phyloP scores from a whole-genome alignment of 768 basidiomycete genomes.

The Tricholoma bakamatsutake region DNA sequence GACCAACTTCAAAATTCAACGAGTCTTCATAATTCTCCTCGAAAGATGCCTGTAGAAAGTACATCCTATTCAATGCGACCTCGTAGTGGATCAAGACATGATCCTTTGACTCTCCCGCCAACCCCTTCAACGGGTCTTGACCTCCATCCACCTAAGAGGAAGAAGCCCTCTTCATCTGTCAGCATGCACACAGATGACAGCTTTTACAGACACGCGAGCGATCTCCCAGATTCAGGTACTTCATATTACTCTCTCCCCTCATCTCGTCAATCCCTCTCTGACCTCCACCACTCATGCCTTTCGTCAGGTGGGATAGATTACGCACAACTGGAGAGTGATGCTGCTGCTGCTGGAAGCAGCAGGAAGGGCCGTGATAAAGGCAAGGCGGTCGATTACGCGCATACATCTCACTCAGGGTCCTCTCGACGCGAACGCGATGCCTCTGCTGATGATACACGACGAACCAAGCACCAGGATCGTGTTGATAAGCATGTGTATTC shows the following conservation, averaged over 20 bases:
- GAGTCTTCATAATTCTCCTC: background rate
- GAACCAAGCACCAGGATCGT: conserved; percentile 10
- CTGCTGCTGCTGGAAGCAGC: background rate
- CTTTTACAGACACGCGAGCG: too few relatives aligned
- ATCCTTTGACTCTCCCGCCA: background rate
- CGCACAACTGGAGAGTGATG: background rate
- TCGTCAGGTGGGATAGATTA: background rate
- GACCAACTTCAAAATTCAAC: background rate
- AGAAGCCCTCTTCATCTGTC: conserved; percentile 12
- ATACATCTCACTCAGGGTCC: background rate
- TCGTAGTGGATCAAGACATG: background rate
- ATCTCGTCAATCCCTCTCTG: background rate
- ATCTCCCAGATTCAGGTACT: background rate
- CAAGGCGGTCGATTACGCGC: conserved; percentile 12
- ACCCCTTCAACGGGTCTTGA: background rate
- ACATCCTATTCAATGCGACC: background rate
- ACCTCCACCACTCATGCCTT: background rate
- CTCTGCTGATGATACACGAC: conserved; percentile 5
- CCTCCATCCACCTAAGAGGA: conserved; percentile 17
- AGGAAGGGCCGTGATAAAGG: conserved; percentile 17
- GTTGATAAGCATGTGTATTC: conserved; percentile 15
- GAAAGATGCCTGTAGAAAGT: background rate
- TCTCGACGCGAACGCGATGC: conserved; percentile 9
- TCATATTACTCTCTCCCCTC: background rate
- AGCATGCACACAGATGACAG: too few relatives aligned